Evolutionary conservation across 768 basidiomycete genomes (phyloP).

Genomic region (Lentinula guzmanii): DNA sequence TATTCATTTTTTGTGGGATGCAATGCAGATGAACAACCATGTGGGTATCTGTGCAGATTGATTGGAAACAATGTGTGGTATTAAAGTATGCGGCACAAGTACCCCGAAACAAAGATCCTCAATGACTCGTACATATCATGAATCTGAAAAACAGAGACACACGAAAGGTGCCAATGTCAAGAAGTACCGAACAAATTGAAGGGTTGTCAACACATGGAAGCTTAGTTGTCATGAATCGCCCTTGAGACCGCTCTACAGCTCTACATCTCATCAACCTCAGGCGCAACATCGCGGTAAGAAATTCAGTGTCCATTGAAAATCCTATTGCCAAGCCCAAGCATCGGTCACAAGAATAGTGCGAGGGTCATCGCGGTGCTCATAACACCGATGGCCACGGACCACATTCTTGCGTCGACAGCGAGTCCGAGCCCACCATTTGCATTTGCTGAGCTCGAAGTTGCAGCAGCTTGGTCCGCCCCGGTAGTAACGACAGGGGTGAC

Average conservation of each 20-base stretch:
- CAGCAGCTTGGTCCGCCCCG: not conserved
- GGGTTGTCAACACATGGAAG: not conserved
- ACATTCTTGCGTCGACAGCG: conserved; percentile 6
- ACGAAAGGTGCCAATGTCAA: not conserved
- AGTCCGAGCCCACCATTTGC: conserved; percentile 12
- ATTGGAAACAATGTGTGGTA: not conserved
- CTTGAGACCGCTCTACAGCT: not conserved
- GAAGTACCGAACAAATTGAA: not conserved
- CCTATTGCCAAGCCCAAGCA: not conserved
- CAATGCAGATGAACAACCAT: not conserved
- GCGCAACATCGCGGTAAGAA: not conserved
- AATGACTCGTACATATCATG: too few relatives aligned
- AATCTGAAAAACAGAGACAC: not conserved
- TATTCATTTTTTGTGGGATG: not conserved
- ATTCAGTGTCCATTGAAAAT: not conserved
- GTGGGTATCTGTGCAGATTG: not conserved
- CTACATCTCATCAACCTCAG: not conserved
- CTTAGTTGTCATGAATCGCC: not conserved
- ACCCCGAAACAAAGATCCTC: not conserved
- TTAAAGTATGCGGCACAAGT: not conserved
- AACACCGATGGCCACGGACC: conserved; percentile 11
- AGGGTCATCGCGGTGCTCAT: conserved; percentile 13
- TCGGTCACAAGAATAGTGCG: conserved; percentile 15
- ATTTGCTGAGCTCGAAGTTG: conserved; percentile 9
- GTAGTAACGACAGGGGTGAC: not conserved